phyloP scores from a whole-genome alignment of 2,329 filamentous ascomycete species.

The Microsporum audouinii region DNA sequence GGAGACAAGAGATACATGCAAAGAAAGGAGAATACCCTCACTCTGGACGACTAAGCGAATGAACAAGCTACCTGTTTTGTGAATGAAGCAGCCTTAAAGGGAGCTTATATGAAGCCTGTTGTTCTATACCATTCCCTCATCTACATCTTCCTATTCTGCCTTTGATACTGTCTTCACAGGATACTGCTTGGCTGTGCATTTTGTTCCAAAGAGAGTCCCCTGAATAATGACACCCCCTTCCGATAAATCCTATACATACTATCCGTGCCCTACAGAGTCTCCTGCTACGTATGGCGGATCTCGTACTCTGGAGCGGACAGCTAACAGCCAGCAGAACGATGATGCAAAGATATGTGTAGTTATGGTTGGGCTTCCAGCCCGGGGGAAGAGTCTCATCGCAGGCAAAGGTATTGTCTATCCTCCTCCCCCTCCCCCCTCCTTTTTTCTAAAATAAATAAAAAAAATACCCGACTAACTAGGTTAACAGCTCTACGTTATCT shows the following conservation, averaged over 20 bases:
- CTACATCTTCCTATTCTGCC: neutral
- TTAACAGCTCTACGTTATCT: conserved; percentile 74
- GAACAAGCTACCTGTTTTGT: neutral
- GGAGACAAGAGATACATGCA: neutral
- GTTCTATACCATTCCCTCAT: neutral
- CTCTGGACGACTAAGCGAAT: neutral
- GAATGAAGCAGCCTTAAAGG: neutral
- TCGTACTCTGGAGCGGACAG: neutral
- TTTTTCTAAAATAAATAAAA: neutral
- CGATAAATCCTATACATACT: neutral
- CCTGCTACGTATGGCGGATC: neutral
- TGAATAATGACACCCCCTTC: neutral
- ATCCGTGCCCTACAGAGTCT: neutral
- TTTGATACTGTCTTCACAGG: neutral
- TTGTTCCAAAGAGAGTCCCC: neutral
- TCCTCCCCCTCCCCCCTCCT: no score
- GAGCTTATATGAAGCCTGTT: neutral
- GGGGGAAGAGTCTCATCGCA: conserved; percentile 95
- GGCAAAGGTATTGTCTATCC: conserved; percentile 60
- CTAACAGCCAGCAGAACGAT: conserved; percentile 55
- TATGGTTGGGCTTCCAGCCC: conserved; percentile 92
- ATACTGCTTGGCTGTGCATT: neutral
- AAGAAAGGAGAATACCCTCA: neutral
- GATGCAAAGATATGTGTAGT: conserved; percentile 95
- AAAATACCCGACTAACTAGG: neutral